Base-by-base conservation (phyloP, 116 monocot species). In the Dioscorea cayenensis region DNA sequence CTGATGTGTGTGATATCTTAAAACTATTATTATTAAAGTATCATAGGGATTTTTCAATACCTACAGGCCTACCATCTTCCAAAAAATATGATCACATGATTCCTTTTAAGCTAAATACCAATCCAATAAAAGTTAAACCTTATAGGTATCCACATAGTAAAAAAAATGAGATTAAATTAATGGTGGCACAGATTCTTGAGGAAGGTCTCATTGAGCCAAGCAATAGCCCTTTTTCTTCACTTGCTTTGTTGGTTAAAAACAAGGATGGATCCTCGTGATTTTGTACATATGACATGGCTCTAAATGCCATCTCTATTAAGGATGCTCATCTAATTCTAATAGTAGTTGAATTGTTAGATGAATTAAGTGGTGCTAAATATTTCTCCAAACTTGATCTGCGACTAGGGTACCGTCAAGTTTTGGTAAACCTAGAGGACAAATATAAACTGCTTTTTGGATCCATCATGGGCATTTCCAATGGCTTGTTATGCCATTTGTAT, bases 301-400 rank as follows among this genome's bases (percentile, higher is more conserved):
- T 38, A 9, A 38, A 38, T 38, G 38, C 0, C 2, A 75, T 66
- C 64, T 66, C 50, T 16, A 29, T 74, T n/a, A 65, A 74, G 52
- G 65, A 74, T 65, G 50, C 23, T 11, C 66, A 66, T 32, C 65
- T 51, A 2, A 74, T 74, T 65, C 63, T 64, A 11, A 28, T 25
- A 5, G 51, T 65, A 3, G 32, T 60, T 18, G 71, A 61, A 17
- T 14, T 71, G 5, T 20, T 71, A 10, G 71, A 71, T 71, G 71
- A 71, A 21, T 37, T 67, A 17, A 5, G 20, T 21, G 38, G 38
- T 16, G 67, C 37, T 37, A 9, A 38, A 11, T 17, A 37, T 21
- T 67, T 48, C 21, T 67, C 36, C 38, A 67, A 67, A 19, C 18
- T 67, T 9, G 38, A 67, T 19, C 22, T 67, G 3, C 38, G 38